Conservation (phyloP, 2,329 filamentous ascomycete species). For the Aspergillus amoenus region DNA sequence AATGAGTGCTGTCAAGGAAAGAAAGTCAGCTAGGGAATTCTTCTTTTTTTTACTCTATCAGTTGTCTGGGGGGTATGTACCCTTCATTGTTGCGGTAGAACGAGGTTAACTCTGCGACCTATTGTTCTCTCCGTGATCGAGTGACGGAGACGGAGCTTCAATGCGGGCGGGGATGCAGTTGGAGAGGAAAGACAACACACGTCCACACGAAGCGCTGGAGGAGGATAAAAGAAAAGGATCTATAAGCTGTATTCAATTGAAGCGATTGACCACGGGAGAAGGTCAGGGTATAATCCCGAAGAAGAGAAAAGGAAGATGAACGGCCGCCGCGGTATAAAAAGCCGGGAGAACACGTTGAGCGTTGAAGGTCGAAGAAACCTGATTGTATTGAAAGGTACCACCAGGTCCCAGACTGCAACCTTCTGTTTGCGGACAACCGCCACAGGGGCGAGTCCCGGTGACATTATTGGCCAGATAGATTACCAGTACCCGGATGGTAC, state of each 20-base stretch:
- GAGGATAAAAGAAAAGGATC: neutral
- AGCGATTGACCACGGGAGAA: neutral
- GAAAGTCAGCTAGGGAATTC: constrained; percentile 10
- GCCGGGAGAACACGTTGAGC: constrained; percentile 31
- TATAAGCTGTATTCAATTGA: constrained; percentile 2
- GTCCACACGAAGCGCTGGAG: neutral
- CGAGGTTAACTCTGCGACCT: constrained; percentile 4
- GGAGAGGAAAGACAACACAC: neutral
- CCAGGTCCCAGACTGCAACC: constrained; percentile 3
- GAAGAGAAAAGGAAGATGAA: constrained; percentile 12
- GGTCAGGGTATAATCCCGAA: neutral
- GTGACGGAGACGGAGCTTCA: constrained; percentile 9
- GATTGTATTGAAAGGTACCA: constrained; percentile 18
- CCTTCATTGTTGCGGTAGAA: constrained; percentile 18
- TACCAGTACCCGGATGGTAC: constrained; percentile 12
- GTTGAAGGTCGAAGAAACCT: constrained; percentile 17
- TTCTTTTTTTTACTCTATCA: neutral
- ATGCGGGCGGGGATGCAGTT: constrained; percentile 3
- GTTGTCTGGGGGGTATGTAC: constrained; percentile 2
- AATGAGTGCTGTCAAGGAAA: constrained; percentile 71
- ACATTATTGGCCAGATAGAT: constrained; percentile 6
- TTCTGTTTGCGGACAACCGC: constrained; percentile 16
- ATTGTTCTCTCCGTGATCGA: constrained; percentile 11
- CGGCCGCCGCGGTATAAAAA: constrained; percentile 15
- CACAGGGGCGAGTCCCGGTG: constrained; percentile 5